A percentile compares a stretch with the other conserved stretches of the same genome.
Conservation (phyloP, 805 yeast species). For the Priceomyces carsonii region DNA sequence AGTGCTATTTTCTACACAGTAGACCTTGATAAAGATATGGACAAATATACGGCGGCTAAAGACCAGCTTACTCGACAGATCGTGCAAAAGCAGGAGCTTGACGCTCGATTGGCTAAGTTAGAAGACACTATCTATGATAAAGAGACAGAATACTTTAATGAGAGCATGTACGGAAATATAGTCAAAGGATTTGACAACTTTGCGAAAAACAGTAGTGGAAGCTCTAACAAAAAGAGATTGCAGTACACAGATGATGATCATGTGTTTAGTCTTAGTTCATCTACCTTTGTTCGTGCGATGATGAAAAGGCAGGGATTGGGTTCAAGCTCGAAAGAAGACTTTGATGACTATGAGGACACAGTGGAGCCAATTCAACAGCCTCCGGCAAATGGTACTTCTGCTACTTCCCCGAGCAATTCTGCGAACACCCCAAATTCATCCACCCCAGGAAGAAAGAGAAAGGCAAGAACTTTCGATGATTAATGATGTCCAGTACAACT, state of each 20-base stretch:
- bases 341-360: conserved; percentile 39
- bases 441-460: conserved; percentile 28
- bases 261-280: conserved; percentile 74
- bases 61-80: conserved; percentile 66
- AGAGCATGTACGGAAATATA: conserved; percentile 73
- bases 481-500: no score
- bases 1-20: no score
- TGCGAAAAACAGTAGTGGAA: conserved; percentile 45
- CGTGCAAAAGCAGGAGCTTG: conserved; percentile 61
- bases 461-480: conserved; percentile 27
- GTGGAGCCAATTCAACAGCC: conserved; percentile 21
- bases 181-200: conserved; percentile 90
- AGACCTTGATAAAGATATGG: conserved; percentile 16
- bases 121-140: conserved; percentile 80
- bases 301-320: conserved; percentile 46
- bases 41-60: conserved; percentile 67
- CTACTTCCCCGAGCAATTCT: conserved; percentile 2
- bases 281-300: conserved; percentile 61
- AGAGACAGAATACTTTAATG: conserved; percentile 77
- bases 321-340: conserved; percentile 33
- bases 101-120: conserved; percentile 56
- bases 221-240: conserved; percentile 48
- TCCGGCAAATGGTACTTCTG: conserved; percentile 2
- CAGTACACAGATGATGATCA: conserved; percentile 73
- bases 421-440: conserved; percentile 8